Evolutionary conservation across 192 early-diverging fungal genomes (phyloP), one percentile per base, ranked within the genome.

Genomic region (Dissophora ornata): DNA sequence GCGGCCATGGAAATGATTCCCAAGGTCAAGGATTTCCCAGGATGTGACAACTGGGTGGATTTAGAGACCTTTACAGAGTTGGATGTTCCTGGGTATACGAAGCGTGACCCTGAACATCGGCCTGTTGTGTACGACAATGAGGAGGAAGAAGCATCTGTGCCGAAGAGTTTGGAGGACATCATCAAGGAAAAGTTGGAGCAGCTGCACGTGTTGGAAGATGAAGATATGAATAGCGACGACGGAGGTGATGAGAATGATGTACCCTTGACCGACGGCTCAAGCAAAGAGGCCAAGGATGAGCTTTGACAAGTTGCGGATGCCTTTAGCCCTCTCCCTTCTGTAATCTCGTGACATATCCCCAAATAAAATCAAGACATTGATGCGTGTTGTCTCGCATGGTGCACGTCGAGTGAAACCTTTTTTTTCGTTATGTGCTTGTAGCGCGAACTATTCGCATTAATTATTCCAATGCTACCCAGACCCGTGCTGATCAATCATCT

Each of bases 11-110:
- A 36, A 36, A 51, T 50, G 26, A 59, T 69, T 28, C 57, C 57
- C 42, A 59, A 69, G 67, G 59, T 69, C 41, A 49, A 61, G 13
- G 67, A 51, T 29, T 51, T 28, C 26, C 26, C 49, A 10, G 49
- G 67, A 25, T 69, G 67, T 15, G 67, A 69, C 30, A n/a, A 12
- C 4, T 69, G 67, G 67, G 25, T 69, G 16, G 30, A 69, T 38
- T 49, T 69, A 28, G 50, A 54, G 58, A 69, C 67, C 3, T 34
- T 57, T 21, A 30, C 19, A 48, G 67, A 69, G 30, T 42, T 51
- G 57, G 21, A 9, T 0, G 57, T 61, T 0, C 38, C 51, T 25
- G 67, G 67, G 4, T 46, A 44, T 26, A n/a, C 48, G 0, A 33
- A 36, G 26, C 59, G 49, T 30, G 57, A 61, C 19, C 49, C 40